Base-by-base conservation (phyloP, 768 basidiomycete species). In the Lyophyllum semitale region DNA sequence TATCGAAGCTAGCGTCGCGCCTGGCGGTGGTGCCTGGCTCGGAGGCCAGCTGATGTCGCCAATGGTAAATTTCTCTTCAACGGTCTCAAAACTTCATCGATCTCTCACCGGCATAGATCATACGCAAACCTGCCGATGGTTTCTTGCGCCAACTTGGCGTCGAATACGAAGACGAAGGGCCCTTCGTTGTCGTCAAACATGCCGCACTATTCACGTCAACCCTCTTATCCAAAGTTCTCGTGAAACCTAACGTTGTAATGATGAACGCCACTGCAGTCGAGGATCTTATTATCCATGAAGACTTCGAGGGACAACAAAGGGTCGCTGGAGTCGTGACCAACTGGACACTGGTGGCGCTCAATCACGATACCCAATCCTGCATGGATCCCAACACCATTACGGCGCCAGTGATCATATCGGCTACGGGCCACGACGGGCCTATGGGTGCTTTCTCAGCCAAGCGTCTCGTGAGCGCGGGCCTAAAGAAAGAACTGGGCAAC, bases 371-470 rank as follows among this genome's bases (percentile, higher is more conserved):
- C 45, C 89, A 90, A 70, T 86, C 83, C 8, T 85, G 82, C 73
- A 86, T 87, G 84, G 88, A 91, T 68, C 88, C 89, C 40, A 87
- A 88, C 72, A 88, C 86, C 9, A 87, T 91, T 69, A 91, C 88
- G n/a, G 87, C 89, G 4, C 89, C 89, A 0, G 75, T 91, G 11
- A 73, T 89, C 62, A 73, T 89, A 48, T 84, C 84, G 23, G 87
- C 86, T 20, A 88, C 88, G 4, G 89, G 89, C 11, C 88, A 90
- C 62, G 89, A 91, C 58, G 87, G 87, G 0, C 85, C 84, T 2
- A 89, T 90, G 84, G 89, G 89, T 41, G 89, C 89, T 3, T 91
- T 91, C 73, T 85, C 84, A 12, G 89, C 89, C 57, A 91, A 91
- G 71, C 78, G 89, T 33, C 78, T 91, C 51, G 88, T 89, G 41